These are phyloP conservation scores for Xylaria sp. DNA, from an alignment of 2,329 filamentous ascomycete species.

Conservation along the genomic window DNA sequence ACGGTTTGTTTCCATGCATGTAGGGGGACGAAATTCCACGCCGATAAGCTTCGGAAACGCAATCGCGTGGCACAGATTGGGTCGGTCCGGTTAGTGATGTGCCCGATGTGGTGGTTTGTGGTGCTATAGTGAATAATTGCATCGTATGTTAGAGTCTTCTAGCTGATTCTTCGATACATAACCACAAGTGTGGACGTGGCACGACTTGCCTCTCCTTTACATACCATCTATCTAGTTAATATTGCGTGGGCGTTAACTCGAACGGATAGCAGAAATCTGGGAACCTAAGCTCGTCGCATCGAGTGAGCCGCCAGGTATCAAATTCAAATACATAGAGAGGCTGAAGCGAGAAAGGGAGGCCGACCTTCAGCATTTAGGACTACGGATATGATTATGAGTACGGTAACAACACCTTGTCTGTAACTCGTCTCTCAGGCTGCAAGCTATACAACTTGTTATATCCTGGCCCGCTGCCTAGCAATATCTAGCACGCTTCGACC, in stretches of 20 bases:
- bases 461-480: too few species aligned
- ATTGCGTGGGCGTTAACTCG: background rate
- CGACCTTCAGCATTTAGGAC: background rate
- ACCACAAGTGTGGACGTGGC: background rate
- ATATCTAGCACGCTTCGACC: too few species aligned
- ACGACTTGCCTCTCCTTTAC: background rate
- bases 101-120: background rate
- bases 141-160: slow-evolving; percentile 1
- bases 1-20: background rate
- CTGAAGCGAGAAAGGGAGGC: background rate
- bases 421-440: background rate
- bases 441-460: background rate
- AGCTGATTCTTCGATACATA: background rate
- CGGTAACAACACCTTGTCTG: background rate
- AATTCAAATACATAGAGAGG: background rate
- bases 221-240: background rate
- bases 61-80: slow-evolving; percentile 10
- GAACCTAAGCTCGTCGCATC: too few species aligned
- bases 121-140: background rate
- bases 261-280: background rate
- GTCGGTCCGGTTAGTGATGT: background rate
- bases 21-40: background rate
- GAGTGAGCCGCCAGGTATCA: background rate
- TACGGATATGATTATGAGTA: background rate
- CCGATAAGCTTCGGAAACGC: background rate